Base-by-base conservation (phyloP, 108 stramenopile species). In the Stephanodiscus triporus region DNA sequence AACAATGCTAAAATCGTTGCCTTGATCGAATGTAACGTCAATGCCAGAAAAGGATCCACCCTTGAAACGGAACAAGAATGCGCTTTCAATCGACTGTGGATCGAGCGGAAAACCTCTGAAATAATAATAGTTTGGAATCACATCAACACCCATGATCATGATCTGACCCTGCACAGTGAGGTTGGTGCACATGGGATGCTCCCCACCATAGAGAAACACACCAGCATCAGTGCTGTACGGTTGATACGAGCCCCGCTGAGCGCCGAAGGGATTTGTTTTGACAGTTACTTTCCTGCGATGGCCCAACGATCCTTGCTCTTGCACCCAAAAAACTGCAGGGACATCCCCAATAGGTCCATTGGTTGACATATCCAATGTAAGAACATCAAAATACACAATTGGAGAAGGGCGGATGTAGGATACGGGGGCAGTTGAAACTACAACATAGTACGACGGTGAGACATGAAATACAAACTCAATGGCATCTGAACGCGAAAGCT, bases 201-300 rank as follows among this genome's bases (percentile, higher is more conserved):
- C 75, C 1, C 75, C 75, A 2, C 75, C 75, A 45, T 38, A 75
- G 8, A 68, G 17, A 34, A 58, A 75, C 36, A 27, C 20, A 27
- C 75, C 75, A 38, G 50, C 45, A 68, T 75, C 66, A 8, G 47
- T 63, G 29, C 59, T 68, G 36, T 68, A 75, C 34, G 75, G 75
- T 22, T 68, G 66, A 32, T 53, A 75, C 6, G n/a, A 7, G 29
- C 48, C 19, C 6, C 63, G 13, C 6, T 68, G 57, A 10, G 13
- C 10, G 16, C 75, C 75, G 8, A 63, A 42, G 40, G 30, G 4
- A 53, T 75, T 59, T 32, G 75, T 68, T 6, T 68, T 75, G 13
- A 75, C 75, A 17, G 66, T 63, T 4, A 75, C 27, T 40, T 75
- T 75, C 9, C 75, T 65, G n/a, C 75, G 27, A 17, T 60, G 49